Conservation (phyloP, 2,329 filamentous ascomycete species). For the Colletotrichum sp. region DNA sequence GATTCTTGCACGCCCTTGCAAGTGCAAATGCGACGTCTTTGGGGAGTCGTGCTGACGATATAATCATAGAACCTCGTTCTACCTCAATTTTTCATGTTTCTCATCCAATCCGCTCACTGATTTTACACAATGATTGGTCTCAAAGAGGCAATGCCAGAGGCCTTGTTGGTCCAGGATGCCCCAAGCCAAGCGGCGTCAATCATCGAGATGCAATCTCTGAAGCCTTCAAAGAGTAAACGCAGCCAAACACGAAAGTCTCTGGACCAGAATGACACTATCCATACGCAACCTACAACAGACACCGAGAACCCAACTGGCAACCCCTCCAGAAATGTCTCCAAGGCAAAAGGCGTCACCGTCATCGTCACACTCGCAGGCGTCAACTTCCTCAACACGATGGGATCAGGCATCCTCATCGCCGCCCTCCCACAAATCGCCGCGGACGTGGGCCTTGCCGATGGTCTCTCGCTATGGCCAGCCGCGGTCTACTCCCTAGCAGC, state of each 20-base stretch:
- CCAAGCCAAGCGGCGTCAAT: background rate
- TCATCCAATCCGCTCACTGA: background rate
- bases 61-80: background rate
- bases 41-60: background rate
- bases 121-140: background rate
- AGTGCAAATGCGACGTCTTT: background rate
- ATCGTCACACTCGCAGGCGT: constrained; percentile 37
- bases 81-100: background rate
- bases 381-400: constrained; percentile 40
- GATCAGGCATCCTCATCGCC: constrained; percentile 41
- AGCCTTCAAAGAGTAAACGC: background rate
- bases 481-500: constrained; percentile 33
- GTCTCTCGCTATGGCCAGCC: constrained; percentile 36
- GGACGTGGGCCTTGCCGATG: constrained; percentile 34
- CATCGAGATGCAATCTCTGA: background rate
- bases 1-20: background rate
- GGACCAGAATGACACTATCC: background rate
- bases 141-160: background rate
- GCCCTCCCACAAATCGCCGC: constrained; percentile 40
- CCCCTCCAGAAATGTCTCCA: constrained; percentile 24
- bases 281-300: background rate
- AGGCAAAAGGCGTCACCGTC: constrained; percentile 28
- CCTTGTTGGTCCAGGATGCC: background rate
- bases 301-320: background rate
- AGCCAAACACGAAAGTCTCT: background rate